These are phyloP conservation scores for Saccharomycopsis javanensis DNA, from an alignment of 805 yeast species.

Conservation along the genomic window DNA sequence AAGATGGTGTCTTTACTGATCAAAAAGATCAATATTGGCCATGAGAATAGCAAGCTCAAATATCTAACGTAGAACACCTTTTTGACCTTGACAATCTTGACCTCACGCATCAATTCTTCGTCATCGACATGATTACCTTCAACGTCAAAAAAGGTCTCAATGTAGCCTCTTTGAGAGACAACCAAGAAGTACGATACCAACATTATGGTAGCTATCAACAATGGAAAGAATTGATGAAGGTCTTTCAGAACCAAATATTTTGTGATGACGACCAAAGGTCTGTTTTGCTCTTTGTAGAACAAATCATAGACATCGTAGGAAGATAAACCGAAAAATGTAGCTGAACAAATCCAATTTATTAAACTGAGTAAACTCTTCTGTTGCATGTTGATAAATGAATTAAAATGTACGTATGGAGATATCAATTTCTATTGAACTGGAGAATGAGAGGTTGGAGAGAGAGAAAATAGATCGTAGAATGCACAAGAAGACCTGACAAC, in stretches of 20 bases:
- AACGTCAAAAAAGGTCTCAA: constrained; percentile 10
- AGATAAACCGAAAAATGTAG: neutral
- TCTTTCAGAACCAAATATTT: neutral
- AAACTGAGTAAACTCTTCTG: neutral
- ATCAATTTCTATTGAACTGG: too few relatives aligned
- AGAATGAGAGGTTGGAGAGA: too few relatives aligned
- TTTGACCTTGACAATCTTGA: neutral
- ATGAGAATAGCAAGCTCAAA: constrained; percentile 11
- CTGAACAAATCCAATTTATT: neutral
- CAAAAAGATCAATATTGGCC: constrained; percentile 12
- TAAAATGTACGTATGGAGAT: neutral
- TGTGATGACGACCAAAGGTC: neutral
- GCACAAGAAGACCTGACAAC: too few relatives aligned
- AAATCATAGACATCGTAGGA: neutral
- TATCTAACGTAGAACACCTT: constrained; percentile 13
- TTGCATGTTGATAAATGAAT: neutral
- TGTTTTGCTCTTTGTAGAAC: neutral
- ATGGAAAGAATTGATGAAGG: neutral
- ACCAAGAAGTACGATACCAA: constrained; percentile 6
- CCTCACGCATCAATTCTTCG: neutral
- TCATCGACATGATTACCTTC: constrained; percentile 4
- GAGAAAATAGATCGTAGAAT: too few relatives aligned
- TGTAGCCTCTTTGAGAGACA: constrained; percentile 13
- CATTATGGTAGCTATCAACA: neutral
- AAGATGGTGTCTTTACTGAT: neutral